phyloP scores from a whole-genome alignment of 2,329 filamentous ascomycete species.

The Fusarium nematophilum region DNA sequence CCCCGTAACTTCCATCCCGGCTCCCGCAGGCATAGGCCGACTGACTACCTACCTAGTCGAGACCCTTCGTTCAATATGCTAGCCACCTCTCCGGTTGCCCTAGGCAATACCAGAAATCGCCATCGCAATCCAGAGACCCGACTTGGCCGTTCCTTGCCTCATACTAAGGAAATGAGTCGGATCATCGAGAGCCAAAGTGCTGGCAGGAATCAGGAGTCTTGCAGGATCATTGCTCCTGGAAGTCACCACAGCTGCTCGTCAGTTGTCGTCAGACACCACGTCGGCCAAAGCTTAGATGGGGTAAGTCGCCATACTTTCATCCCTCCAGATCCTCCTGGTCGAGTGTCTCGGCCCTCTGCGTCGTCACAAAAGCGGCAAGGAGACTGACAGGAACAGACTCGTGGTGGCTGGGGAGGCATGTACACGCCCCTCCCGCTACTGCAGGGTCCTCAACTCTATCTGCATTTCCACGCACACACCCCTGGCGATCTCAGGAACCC shows the following conservation, averaged over 20 bases:
- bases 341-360: not conserved
- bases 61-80: not conserved
- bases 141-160: not conserved
- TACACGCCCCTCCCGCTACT: constrained; percentile 18
- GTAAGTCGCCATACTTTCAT: too few species aligned
- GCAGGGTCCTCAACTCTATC: constrained; percentile 15
- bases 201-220: not conserved
- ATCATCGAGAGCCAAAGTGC: not conserved
- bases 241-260: too few species aligned
- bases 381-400: constrained; percentile 10
- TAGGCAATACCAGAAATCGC: not conserved
- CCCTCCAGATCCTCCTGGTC: not conserved
- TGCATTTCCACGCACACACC: not conserved
- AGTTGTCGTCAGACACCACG: too few species aligned
- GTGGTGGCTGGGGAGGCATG: constrained; percentile 1
- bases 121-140: not conserved
- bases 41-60: not conserved
- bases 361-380: not conserved
- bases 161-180: not conserved
- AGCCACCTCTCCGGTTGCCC: not conserved
- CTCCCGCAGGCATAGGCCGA: not conserved
- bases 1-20: not conserved
- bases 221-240: too few species aligned
- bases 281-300: too few species aligned
- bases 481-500: constrained; percentile 12